Evolutionary conservation across 2,329 filamentous ascomycete genomes (phyloP), one percentile per base, ranked within the genome.

Genomic region (Penicillium occitanis): DNA sequence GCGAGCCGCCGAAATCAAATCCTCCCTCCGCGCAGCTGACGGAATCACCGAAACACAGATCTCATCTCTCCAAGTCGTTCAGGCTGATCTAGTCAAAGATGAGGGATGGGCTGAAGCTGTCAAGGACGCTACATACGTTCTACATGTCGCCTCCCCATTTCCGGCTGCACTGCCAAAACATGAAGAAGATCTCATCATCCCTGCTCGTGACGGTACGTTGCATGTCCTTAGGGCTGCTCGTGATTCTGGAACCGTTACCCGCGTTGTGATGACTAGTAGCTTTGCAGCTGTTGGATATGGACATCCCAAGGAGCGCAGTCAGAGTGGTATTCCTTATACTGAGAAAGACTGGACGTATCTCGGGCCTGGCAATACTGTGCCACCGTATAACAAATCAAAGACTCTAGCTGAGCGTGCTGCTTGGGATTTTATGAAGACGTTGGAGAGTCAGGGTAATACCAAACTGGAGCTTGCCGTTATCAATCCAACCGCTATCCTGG

Each of bases 301-400:
- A 11, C 30, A 62, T n/a, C 13, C 46, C 5, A 46, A 37, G 17
- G 25, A 51, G 17, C 30, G 17, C 8, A 13, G 4, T 10, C 48
- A 17, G 19, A 55, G 33, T 22, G 33, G 14, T n/a, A 11, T 42
- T 10, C 66, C 69, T 3, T 77, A 73, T 60, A 75, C 73, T 1
- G 76, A 78, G 64, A 68, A 73, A 30, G 69, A 74, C 37, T 78
- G 75, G 76, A 71, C 73, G 2, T 42, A 72, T 35, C 46, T 71
- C 19, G 2, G 67, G 73, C 2, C 58, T 61, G 1, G 67, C 5
- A 51, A 17, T 51, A 51, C 48, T 28, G 48, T 51, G 6, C 48
- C 22, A 5, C 48, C 75, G 1, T 78, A 78, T 61, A 67, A 60
- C 8, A 77, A 77, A 63, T 74, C 72, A 66, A 78, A 78, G 67